Percentiles rank a stretch among this genome's conserved stretches.
Conservation (phyloP, 140 eudicot species). For the Flaveria floridana region DNA sequence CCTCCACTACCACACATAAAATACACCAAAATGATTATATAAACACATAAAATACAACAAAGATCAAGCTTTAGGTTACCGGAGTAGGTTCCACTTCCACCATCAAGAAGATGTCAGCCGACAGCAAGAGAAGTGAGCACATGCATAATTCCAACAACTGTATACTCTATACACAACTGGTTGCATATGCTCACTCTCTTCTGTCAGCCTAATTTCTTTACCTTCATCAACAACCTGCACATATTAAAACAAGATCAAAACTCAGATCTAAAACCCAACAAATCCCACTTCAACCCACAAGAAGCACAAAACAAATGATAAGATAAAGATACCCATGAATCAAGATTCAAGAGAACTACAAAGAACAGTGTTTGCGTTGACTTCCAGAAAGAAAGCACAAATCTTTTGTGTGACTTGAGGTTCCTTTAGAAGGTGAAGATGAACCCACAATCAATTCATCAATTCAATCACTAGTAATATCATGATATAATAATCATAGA, state of each 20-base stretch:
- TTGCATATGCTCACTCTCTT: constrained; percentile 66
- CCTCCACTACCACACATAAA: constrained; percentile 27
- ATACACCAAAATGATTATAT: not conserved
- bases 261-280: constrained; percentile 26
- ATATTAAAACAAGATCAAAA: constrained; percentile 15
- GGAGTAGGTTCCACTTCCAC: constrained; percentile 2
- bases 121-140: constrained; percentile 66
- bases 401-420: not conserved
- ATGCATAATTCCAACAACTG: constrained; percentile 34
- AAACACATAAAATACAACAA: constrained; percentile 7
- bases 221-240: constrained; percentile 10
- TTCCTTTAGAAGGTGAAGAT: constrained; percentile 8
- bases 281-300: not conserved
- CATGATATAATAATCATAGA: not conserved
- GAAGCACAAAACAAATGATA: not conserved
- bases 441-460: not conserved
- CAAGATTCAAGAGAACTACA: not conserved
- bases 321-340: not conserved
- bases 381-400: not conserved
- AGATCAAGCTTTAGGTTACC: not conserved
- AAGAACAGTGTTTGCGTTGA: constrained; percentile 22
- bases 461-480: not conserved
- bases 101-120: constrained; percentile 31
- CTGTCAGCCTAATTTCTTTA: constrained; percentile 40
- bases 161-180: constrained; percentile 37